Conservation (phyloP, 805 yeast species). For the Kuraishia capsulata region DNA sequence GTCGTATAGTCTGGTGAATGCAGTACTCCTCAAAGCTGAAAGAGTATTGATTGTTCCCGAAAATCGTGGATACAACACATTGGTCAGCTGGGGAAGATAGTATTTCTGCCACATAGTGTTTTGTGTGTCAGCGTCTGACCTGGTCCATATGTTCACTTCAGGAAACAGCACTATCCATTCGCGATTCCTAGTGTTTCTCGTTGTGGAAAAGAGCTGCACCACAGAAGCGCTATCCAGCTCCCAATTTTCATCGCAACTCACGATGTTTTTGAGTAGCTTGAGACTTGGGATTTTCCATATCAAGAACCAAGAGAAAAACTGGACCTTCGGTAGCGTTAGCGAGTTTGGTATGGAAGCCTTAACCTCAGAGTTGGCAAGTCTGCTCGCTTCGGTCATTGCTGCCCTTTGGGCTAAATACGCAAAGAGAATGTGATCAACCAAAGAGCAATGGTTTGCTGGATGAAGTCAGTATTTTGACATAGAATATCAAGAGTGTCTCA, state of each 20-base stretch:
- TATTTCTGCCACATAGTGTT: constrained; percentile 42
- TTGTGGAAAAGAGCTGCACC: constrained; percentile 24
- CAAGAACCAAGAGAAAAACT: constrained; percentile 63
- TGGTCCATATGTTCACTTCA: constrained; percentile 67
- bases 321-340: constrained; percentile 31
- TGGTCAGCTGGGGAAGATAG: constrained; percentile 49
- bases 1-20: constrained; percentile 43
- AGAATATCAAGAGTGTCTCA: too few relatives aligned
- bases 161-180: constrained; percentile 75
- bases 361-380: constrained; percentile 5
- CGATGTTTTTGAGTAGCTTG: constrained; percentile 33
- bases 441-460: constrained; percentile 61
- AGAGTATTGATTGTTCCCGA: constrained; percentile 45
- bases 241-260: constrained; percentile 66
- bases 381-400: constrained; percentile 5
- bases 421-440: constrained; percentile 56
- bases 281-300: constrained; percentile 55
- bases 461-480: not conserved
- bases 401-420: constrained; percentile 27
- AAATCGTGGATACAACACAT: constrained; percentile 74
- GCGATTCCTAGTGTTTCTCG: constrained; percentile 26
- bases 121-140: constrained; percentile 39
- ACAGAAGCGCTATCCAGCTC: constrained; percentile 32
- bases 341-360: constrained; percentile 18
- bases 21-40: constrained; percentile 26